Percentiles rank a stretch among this genome's conserved stretches.
These are phyloP conservation scores for Mycena alexandri DNA, from an alignment of 768 basidiomycete genomes.

Conservation along the genomic window DNA sequence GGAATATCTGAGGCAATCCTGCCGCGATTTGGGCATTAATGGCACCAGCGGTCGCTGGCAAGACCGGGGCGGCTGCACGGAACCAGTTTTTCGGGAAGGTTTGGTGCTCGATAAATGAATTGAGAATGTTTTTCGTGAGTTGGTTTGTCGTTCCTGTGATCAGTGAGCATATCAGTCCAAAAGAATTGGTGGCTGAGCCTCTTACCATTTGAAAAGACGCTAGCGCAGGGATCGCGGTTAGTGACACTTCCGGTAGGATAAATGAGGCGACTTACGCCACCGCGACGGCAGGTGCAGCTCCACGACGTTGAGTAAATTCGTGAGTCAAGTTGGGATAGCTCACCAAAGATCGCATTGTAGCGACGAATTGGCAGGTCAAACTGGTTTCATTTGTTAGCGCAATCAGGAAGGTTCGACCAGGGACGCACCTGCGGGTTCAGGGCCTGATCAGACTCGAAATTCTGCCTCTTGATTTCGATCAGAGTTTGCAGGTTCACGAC, in stretches of 20 bases:
- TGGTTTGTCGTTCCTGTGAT: conserved; percentile 30
- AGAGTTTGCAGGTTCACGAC: conserved; percentile 17
- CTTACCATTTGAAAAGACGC: conserved; percentile 32
- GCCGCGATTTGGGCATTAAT: not conserved
- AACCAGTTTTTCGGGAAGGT: conserved; percentile 33
- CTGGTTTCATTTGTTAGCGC: not conserved
- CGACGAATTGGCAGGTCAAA: conserved; percentile 1
- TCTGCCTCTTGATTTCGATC: conserved; percentile 9
- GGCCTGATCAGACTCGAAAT: conserved; percentile 6
- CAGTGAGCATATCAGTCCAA: conserved; percentile 1
- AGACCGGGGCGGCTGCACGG: conserved; percentile 22
- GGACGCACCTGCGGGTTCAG: conserved; percentile 1
- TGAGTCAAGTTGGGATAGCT: not conserved
- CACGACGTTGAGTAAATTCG: conserved; percentile 1
- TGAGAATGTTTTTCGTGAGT: conserved; percentile 20
- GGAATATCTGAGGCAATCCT: conserved; percentile 16
- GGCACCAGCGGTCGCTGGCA: not conserved
- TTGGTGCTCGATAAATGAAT: conserved; percentile 27
- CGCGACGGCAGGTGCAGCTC: conserved; percentile 16
- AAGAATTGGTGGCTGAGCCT: conserved; percentile 1
- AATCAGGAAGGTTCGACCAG: not conserved
- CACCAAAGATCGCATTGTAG: conserved; percentile 2
- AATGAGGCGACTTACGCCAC: not conserved
- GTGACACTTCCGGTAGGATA: not conserved
- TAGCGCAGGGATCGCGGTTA: conserved; percentile 7